Evolutionary conservation across 495 filamentous ascomycete genomes (phyloP).

Genomic region (Trichoderma virens): DNA sequence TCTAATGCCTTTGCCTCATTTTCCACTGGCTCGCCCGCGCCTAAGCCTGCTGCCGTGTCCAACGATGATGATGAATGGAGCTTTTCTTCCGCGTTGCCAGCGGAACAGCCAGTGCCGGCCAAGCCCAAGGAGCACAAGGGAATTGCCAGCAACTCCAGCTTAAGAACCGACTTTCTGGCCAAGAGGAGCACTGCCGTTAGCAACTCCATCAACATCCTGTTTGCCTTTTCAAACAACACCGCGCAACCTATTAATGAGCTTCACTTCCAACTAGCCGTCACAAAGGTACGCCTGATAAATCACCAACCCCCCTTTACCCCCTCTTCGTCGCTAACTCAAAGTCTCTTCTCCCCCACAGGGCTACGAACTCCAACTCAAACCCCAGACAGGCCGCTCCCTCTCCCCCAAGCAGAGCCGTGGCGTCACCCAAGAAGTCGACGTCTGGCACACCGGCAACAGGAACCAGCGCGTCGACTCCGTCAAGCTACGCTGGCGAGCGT

Average conservation of each 20-base stretch:
- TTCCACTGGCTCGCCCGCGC: slow-evolving; percentile 33
- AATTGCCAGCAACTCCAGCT: slow-evolving; percentile 37
- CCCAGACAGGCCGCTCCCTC: slow-evolving; percentile 72
- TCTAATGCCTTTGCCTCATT: slow-evolving; percentile 68
- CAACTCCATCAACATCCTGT: slow-evolving; percentile 51
- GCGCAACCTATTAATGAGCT: slow-evolving; percentile 64
- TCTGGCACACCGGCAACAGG: slow-evolving; percentile 58
- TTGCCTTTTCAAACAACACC: slow-evolving; percentile 74
- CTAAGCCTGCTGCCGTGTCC: slow-evolving; percentile 25
- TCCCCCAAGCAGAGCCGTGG: slow-evolving; percentile 65
- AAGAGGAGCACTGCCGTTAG: slow-evolving; percentile 35
- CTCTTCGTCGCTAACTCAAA: background rate
- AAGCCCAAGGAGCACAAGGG: slow-evolving; percentile 38
- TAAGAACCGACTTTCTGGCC: slow-evolving; percentile 47
- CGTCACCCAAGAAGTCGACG: slow-evolving; percentile 73
- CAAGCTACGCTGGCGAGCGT: slow-evolving; percentile 82
- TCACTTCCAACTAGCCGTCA: slow-evolving; percentile 87
- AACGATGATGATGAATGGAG: slow-evolving; percentile 85
- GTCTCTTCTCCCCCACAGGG: slow-evolving; percentile 43
- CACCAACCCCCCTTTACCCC: background rate
- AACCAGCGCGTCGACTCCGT: slow-evolving; percentile 63
- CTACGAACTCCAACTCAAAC: slow-evolving; percentile 71
- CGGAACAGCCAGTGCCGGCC: slow-evolving; percentile 33
- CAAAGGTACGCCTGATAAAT: slow-evolving; percentile 59
- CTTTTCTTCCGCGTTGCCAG: slow-evolving; percentile 81